Percentiles rank a stretch among this genome's conserved stretches.
Evolutionary conservation across 2,329 filamentous ascomycete species (phyloP).

Genomic region (Xylaria multiplex): DNA sequence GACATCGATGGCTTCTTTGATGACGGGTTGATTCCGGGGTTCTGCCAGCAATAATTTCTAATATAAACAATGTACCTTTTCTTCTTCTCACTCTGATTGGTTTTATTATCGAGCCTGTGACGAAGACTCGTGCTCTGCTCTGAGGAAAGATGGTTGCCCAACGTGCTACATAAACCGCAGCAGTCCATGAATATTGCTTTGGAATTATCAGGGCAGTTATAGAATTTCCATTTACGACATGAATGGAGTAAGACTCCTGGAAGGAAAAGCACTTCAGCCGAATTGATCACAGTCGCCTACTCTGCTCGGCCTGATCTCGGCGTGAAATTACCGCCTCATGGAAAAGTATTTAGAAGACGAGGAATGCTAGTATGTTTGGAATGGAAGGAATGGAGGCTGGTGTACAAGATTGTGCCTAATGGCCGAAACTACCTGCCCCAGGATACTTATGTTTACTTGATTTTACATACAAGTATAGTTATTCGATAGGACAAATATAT

Average conservation of each 20-base stretch:
- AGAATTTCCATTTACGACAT: not conserved
- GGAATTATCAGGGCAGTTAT: too few relatives aligned
- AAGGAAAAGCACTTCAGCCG: not conserved
- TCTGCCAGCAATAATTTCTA: conserved; percentile 30
- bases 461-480: not conserved
- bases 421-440: too few relatives aligned
- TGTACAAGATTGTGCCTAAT: not conserved
- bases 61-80: conserved; percentile 18
- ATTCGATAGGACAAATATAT: not conserved
- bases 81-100: not conserved
- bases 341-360: not conserved
- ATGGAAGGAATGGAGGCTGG: not conserved
- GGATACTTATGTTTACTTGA: not conserved
- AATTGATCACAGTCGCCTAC: not conserved
- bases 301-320: not conserved
- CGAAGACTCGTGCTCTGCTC: not conserved
- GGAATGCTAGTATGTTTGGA: not conserved
- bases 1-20: not conserved
- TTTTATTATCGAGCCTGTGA: not conserved
- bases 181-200: not conserved
- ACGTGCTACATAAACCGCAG: not conserved
- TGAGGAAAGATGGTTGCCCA: not conserved
- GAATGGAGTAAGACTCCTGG: not conserved
- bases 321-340: not conserved
- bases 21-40: conserved; percentile 4